These are phyloP conservation scores for Symbiodinium natans DNA, from an alignment of 73 alveolate genomes.

Conservation along the genomic window DNA sequence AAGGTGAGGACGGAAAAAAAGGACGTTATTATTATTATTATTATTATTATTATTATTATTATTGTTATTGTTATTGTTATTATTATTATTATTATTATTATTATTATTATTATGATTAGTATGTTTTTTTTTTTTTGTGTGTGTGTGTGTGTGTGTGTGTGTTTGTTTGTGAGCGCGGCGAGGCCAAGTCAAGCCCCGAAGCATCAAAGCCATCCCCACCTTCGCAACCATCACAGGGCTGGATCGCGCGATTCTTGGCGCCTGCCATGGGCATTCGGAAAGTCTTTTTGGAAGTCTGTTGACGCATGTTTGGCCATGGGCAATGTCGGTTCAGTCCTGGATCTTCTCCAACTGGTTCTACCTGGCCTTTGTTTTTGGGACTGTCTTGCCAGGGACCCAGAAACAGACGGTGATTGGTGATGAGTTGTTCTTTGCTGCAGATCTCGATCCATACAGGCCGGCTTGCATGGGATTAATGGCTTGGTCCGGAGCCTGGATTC, in stretches of 20 bases:
- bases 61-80: no score
- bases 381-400: conserved; percentile 23
- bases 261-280: not conserved
- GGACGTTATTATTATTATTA: not conserved
- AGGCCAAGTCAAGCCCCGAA: not conserved
- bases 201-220: not conserved
- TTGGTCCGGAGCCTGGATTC: not conserved
- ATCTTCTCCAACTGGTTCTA: conserved; percentile 92
- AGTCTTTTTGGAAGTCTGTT: no score
- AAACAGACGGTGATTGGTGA: no score
- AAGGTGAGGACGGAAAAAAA: not conserved
- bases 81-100: no score
- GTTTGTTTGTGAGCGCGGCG: no score
- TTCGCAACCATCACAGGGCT: conserved; percentile 62
- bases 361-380: conserved; percentile 87
- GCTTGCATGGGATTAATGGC: conserved; percentile 86
- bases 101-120: no score
- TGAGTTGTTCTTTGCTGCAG: no score
- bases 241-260: conserved; percentile 8
- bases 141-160: no score
- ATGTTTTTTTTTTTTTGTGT: no score
- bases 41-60: not conserved
- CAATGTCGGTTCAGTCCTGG: conserved; percentile 54
- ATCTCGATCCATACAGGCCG: no score
- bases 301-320: no score